A percentile compares a stretch with the other conserved stretches of the same genome.
phyloP scores from a whole-genome alignment of 768 basidiomycete species.

The Pleurotus pulmonarius region DNA sequence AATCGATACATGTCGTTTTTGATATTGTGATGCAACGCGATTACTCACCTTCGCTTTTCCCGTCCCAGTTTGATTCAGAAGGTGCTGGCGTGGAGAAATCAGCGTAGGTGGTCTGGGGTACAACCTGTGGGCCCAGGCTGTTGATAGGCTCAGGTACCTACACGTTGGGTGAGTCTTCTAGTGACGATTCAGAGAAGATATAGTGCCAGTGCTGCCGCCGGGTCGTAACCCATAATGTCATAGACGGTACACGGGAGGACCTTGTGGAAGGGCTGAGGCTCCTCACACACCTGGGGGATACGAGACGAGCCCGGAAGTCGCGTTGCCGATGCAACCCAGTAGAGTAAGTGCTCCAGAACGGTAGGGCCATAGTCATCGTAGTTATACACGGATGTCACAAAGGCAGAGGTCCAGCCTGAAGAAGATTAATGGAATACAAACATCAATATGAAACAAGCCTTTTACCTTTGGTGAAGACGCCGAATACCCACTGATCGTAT shows the following conservation, averaged over 20 bases:
- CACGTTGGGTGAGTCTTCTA: slow-evolving; percentile 12
- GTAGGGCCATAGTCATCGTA: slow-evolving; percentile 40
- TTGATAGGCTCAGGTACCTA: slow-evolving; percentile 41
- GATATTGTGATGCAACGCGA: not conserved
- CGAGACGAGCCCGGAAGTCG: slow-evolving; percentile 26
- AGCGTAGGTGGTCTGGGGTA: slow-evolving; percentile 20
- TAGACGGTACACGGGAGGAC: slow-evolving; percentile 24
- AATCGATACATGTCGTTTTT: slow-evolving; percentile 7
- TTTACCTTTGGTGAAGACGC: slow-evolving; percentile 53
- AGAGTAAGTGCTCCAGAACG: slow-evolving; percentile 46
- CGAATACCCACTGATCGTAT: slow-evolving; percentile 61
- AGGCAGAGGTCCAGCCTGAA: slow-evolving; percentile 51
- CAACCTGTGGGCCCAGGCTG: slow-evolving; percentile 21
- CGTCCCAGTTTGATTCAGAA: slow-evolving; percentile 43
- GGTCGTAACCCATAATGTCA: slow-evolving; percentile 23
- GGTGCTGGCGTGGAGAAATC: slow-evolving; percentile 22
- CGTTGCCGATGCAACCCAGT: slow-evolving; percentile 57
- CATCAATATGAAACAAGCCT: not conserved
- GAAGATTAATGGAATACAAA: too few species aligned
- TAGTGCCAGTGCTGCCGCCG: slow-evolving; percentile 24
- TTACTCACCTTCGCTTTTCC: slow-evolving; percentile 33
- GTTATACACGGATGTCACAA: slow-evolving; percentile 42
- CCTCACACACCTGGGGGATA: slow-evolving; percentile 38
- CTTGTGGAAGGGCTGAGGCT: slow-evolving; percentile 13
- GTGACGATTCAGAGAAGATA: slow-evolving; percentile 7